Evolutionary conservation across 257 asterid species (phyloP), one percentile per base, ranked within the genome.

Genomic region (Solanum appendiculatum): DNA sequence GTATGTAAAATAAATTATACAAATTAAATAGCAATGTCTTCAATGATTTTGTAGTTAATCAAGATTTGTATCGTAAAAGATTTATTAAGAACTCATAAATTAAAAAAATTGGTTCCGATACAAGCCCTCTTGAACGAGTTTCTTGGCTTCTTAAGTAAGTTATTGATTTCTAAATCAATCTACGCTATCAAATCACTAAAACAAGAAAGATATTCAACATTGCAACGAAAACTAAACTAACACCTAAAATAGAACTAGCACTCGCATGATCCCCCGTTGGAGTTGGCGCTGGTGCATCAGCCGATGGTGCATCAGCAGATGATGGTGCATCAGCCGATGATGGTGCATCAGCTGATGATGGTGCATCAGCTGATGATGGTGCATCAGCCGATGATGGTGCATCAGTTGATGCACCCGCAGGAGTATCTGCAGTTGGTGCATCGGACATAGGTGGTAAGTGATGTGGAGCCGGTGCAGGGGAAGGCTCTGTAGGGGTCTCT

Each of bases 361-460:
- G 60, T 15, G 23, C 34, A 6, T 66, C 37, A 66, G 75, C 29
- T 46, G n/a, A n/a, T n/a, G n/a, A n/a, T n/a, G n/a, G n/a, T n/a
- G 54, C 54, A 13, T 5, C 0, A 13, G 56, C 0, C n/a, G n/a
- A n/a, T 1, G 56, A 46, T 51, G 80, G 70, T 11, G 33, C 80
- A 10, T 72, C 9, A 73, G 51, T 36, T 14, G 84, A 10, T 73
- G 18, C 48, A 20, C 29, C 37, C 13, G 27, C 20, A 18, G 85
- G 89, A 12, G 87, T 75, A 64, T 86, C 90, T 5, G 91, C 90
- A 10, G 56, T 60, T 7, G 95, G 93, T 7, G 91, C 56, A 69
- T 63, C 46, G 3, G 89, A 37, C 7, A 48, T 46, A 11, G 88
- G 89, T 11, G 85, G 75, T 5, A 37, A 27, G 44, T 86, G 60